These are phyloP conservation scores for Osmanthus fragrans DNA, from an alignment of 257 asterid species.

Conservation along the genomic window DNA sequence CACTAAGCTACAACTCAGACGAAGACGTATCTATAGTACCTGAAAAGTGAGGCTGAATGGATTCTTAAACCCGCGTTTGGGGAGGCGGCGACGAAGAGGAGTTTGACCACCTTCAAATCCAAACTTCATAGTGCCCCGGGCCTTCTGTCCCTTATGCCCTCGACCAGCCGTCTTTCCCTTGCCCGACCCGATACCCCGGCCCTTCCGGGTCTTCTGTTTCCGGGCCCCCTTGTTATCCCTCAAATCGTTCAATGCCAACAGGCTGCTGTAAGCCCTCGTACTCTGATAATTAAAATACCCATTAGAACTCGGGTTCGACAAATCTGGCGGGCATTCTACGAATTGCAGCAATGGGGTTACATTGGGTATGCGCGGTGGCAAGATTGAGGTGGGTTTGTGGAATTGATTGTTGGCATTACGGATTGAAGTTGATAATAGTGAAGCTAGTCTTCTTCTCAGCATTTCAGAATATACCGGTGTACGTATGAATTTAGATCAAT, in stretches of 20 bases:
- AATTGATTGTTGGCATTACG: constrained; percentile 30
- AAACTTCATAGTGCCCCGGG: constrained; percentile 82
- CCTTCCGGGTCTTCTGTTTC: constrained; percentile 89
- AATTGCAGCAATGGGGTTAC: constrained; percentile 25
- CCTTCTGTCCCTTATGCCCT: constrained; percentile 95
- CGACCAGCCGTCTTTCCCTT: constrained; percentile 97
- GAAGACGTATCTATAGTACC: constrained; percentile 36
- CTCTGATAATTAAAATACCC: constrained; percentile 17
- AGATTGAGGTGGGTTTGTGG: constrained; percentile 30
- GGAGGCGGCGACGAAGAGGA: constrained; percentile 87
- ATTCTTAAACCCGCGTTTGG: constrained; percentile 88
- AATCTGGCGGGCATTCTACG: constrained; percentile 17
- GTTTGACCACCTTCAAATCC: constrained; percentile 99
- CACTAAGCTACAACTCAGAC: background rate
- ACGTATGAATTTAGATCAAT: too few relatives aligned
- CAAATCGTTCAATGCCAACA: constrained; percentile 79
- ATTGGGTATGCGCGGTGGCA: constrained; percentile 18
- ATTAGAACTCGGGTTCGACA: constrained; percentile 2
- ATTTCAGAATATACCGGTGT: background rate
- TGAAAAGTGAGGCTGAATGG: constrained; percentile 87
- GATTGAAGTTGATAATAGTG: constrained; percentile 43
- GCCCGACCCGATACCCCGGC: constrained; percentile 96
- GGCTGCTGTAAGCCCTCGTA: constrained; percentile 53
- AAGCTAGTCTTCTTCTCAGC: constrained; percentile 62
- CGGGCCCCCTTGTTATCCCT: constrained; percentile 78